Base-by-base conservation (phyloP, 2,329 filamentous ascomycete genomes). In the Calonectria leucothoes region DNA sequence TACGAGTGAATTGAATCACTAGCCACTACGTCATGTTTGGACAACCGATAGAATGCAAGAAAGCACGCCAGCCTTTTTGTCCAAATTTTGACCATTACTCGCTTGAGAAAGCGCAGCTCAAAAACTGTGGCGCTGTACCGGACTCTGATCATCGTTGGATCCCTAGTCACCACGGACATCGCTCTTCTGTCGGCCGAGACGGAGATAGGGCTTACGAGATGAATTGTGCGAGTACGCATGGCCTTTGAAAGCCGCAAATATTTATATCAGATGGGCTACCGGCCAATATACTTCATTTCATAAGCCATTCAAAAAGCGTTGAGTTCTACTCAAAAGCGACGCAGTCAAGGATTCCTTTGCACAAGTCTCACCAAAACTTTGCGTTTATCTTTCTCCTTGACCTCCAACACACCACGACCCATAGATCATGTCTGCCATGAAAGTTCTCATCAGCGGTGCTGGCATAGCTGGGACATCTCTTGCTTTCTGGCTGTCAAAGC, bases 401-500 rank as follows among this genome's bases (percentile, higher is more conserved):
- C 7, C 35, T 27, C 35, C n/a, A 11, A 37, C 27, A 17, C 14
- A 10, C 33, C 23, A 61, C 23, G 12, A 33, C 55, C n/a, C 35
- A 27, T 17, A 39, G 20, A 39, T 17, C 2, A 76, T 75, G 68
- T 10, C 73, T 0, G n/a, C 37, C 88, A 75, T 81, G 84, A 77
- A 68, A 35, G 70, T 82, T 29, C 80, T 83, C 63, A 79, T 84
- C 15, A 74, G 77, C 25, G 83, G 83, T n/a, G 83, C 78, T 11
- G 82, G 82, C 37, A 80, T 84, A 33, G 81, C 81, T 15, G 82
- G 83, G 1, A 79, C 77, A 4, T 74, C 81, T 1, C 73, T 82
- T 11, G 82, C 82, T 5, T 82, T 80, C 68, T 82, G 81, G 80
- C 77, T 83, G 12, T 76, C 79, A 14, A 74, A 75, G 37, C 74